Conservation (phyloP, 345 rosid genomes). For the Sonneratia caseolaris region DNA sequence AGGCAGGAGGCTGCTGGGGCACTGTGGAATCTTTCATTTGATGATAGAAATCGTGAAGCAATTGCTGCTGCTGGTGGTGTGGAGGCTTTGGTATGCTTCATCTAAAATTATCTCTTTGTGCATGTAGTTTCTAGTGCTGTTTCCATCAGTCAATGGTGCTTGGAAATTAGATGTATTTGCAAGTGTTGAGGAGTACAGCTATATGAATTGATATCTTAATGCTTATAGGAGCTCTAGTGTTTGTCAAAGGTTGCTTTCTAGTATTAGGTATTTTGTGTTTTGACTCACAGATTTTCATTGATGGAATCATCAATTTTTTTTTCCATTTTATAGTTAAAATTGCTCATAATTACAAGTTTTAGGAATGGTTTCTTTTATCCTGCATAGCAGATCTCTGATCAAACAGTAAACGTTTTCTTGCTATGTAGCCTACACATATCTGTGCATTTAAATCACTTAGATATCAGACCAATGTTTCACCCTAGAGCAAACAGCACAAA, state of each 20-base stretch:
- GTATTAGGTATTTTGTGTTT: not conserved
- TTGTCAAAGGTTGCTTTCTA: not conserved
- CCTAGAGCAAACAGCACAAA: not conserved
- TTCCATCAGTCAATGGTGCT: not conserved
- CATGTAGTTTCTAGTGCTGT: not conserved
- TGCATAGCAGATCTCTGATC: not conserved
- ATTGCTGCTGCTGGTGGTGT: slow-evolving; percentile 82
- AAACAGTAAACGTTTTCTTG: too few species aligned
- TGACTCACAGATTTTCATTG: not conserved
- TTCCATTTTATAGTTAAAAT: not conserved
- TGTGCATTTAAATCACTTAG: not conserved
- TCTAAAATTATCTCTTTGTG: not conserved
- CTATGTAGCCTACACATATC: not conserved
- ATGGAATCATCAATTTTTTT: not conserved
- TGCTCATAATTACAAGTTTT: not conserved
- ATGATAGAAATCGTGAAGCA: slow-evolving; percentile 73
- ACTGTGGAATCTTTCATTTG: slow-evolving; percentile 71
- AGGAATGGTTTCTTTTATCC: not conserved
- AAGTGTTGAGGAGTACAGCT: not conserved
- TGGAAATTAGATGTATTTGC: not conserved
- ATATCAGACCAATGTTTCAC: not conserved
- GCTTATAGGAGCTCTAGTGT: not conserved
- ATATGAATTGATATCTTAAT: not conserved
- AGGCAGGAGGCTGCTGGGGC: slow-evolving; percentile 92
- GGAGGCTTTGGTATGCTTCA: slow-evolving; percentile 60